Conservation (phyloP, 2,329 filamentous ascomycete genomes). For the Diaporthe sp. region DNA sequence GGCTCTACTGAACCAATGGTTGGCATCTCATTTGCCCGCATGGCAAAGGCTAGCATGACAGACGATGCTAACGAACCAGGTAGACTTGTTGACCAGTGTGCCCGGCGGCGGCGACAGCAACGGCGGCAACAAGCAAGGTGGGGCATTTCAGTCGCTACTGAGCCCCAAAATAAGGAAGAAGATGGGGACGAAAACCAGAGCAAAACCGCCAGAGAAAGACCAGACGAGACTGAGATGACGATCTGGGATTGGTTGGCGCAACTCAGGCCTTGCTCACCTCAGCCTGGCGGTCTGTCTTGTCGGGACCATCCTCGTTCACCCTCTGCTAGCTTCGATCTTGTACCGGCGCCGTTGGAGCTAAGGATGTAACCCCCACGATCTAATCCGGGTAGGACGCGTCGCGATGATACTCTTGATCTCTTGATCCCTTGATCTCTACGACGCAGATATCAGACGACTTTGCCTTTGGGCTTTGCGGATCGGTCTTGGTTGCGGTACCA, state of each 20-base stretch:
- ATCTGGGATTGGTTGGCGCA: not conserved
- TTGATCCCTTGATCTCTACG: constrained; percentile 6
- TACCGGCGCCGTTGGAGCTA: constrained; percentile 29
- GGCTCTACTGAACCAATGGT: not conserved
- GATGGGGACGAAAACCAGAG: not conserved
- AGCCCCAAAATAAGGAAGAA: not conserved
- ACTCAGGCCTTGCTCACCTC: constrained; percentile 24
- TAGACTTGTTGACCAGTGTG: not conserved
- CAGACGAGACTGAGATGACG: constrained; percentile 11
- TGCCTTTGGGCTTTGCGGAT: not conserved
- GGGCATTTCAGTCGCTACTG: not conserved
- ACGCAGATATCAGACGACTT: constrained; percentile 8
- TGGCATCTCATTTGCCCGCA: not conserved
- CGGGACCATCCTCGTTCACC: constrained; percentile 34
- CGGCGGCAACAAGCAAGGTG: not conserved
- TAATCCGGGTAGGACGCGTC: constrained; percentile 12
- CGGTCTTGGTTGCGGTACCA: not conserved
- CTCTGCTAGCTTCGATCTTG: constrained; percentile 32
- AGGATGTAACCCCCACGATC: constrained; percentile 28
- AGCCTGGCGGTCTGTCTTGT: constrained; percentile 14
- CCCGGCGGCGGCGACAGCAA: not conserved
- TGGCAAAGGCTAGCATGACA: not conserved
- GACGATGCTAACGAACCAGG: not conserved
- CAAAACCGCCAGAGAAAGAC: constrained; percentile 12
- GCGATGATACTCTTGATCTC: constrained; percentile 15